Percentiles rank a stretch among this genome's conserved stretches.
Conservation (phyloP, 371 early-diverging fungal species). For the Saksenaea oblongispora region DNA sequence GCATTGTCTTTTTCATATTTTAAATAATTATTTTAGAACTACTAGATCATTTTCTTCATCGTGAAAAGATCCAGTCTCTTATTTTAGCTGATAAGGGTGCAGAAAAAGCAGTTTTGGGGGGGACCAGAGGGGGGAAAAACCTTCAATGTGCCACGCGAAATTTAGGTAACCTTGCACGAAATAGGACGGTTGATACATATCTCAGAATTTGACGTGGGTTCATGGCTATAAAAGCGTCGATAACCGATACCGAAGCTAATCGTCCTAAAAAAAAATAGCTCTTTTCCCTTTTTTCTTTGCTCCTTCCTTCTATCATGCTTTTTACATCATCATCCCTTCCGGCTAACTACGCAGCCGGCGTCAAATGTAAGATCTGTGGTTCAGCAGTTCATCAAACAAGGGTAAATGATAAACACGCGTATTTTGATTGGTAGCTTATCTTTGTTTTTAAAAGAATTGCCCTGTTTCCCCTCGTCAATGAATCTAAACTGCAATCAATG, state of each 20-base stretch:
- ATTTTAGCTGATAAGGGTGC: slow-evolving; percentile 1
- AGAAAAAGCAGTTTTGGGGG: background rate
- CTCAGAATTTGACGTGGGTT: slow-evolving; percentile 5
- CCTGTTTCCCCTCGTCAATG: background rate
- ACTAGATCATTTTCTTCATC: background rate
- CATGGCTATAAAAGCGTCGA: background rate
- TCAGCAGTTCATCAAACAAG: background rate
- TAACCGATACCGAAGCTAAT: background rate
- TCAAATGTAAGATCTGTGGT: background rate
- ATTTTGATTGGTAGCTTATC: background rate
- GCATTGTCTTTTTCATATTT: slow-evolving; percentile 1
- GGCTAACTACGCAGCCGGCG: background rate
- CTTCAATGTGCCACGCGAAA: slow-evolving; percentile 2
- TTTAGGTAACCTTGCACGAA: slow-evolving; percentile 3
- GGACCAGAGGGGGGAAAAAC: background rate
- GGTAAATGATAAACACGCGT: background rate
- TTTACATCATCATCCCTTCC: background rate
- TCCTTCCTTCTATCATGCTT: background rate
- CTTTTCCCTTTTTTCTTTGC: background rate
- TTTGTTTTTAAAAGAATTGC: background rate
- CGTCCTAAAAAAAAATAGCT: background rate
- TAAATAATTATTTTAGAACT: slow-evolving; percentile 1
- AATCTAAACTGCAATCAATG: too few relatives aligned
- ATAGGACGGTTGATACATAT: slow-evolving; percentile 5
- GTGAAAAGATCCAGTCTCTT: background rate